Evolutionary conservation across 495 filamentous ascomycete species (phyloP).

Genomic region (Entonaema liquescens): DNA sequence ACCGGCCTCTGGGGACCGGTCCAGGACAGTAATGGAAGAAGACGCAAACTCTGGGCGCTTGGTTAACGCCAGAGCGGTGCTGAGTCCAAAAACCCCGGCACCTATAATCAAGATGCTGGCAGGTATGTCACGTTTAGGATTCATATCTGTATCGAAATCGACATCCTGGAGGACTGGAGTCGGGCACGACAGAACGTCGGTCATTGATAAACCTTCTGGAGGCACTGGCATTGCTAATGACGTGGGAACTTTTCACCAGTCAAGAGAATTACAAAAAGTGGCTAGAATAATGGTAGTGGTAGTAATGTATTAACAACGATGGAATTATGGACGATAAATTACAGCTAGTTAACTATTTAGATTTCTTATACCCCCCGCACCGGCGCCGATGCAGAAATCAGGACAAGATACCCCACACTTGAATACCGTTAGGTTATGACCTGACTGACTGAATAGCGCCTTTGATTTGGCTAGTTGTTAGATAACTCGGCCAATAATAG

Average conservation of each 20-base stretch:
- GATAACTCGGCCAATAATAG: neutral
- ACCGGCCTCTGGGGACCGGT: conserved; percentile 62
- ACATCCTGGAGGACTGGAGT: conserved; percentile 13
- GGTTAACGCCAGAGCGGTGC: conserved; percentile 71
- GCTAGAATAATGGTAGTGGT: no score
- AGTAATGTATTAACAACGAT: neutral
- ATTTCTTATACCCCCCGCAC: neutral
- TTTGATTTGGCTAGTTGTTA: conserved; percentile 2
- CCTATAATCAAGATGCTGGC: conserved; percentile 76
- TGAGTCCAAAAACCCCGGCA: conserved; percentile 79
- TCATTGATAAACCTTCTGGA: neutral
- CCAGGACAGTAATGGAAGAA: conserved; percentile 71
- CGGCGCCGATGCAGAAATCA: neutral
- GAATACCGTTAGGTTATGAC: neutral
- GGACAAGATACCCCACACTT: neutral
- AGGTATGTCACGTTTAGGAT: conserved; percentile 37
- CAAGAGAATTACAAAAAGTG: neutral
- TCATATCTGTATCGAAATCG: neutral
- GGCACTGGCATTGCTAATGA: neutral
- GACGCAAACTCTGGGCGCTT: conserved; percentile 61
- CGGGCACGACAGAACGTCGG: conserved; percentile 7
- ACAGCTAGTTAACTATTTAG: neutral
- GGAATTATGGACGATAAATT: neutral
- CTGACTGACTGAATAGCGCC: conserved; percentile 9
- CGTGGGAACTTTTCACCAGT: neutral